phyloP scores from a whole-genome alignment of 208 protist species.

The Leishmania braziliensis region DNA sequence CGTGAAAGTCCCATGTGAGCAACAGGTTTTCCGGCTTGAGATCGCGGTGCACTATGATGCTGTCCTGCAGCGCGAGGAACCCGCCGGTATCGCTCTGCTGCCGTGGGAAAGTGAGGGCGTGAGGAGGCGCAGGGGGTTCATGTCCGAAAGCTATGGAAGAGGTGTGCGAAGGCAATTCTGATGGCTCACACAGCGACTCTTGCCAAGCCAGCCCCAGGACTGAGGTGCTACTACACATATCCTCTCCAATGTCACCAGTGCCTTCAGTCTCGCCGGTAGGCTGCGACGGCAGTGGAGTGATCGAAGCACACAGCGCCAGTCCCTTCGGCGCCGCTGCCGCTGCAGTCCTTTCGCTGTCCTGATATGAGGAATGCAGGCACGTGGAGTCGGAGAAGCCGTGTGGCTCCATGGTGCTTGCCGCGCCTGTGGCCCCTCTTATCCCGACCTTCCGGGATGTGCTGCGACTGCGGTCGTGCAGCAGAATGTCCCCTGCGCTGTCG shows the following conservation, averaged over 20 bases:
- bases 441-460: not conserved
- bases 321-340: not conserved
- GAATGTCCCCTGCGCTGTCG: not conserved
- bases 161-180: not conserved
- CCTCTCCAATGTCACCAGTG: not conserved
- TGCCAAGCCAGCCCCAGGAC: not conserved
- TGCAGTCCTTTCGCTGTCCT: not conserved
- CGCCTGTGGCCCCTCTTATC: too few relatives aligned
- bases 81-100: constrained; percentile 10
- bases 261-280: not conserved
- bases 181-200: not conserved
- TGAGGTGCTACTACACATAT: not conserved
- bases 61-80: constrained; percentile 24
- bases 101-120: not conserved
- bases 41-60: constrained; percentile 81
- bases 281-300: not conserved
- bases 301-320: not conserved
- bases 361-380: not conserved
- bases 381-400: not conserved
- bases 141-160: not conserved
- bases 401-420: not conserved
- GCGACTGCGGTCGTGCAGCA: not conserved
- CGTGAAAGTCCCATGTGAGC: constrained; percentile 67
- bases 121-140: not conserved
- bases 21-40: constrained; percentile 89